phyloP scores from a whole-genome alignment of 148 eudicot genomes.

The Fagopyrum homotropicum region DNA sequence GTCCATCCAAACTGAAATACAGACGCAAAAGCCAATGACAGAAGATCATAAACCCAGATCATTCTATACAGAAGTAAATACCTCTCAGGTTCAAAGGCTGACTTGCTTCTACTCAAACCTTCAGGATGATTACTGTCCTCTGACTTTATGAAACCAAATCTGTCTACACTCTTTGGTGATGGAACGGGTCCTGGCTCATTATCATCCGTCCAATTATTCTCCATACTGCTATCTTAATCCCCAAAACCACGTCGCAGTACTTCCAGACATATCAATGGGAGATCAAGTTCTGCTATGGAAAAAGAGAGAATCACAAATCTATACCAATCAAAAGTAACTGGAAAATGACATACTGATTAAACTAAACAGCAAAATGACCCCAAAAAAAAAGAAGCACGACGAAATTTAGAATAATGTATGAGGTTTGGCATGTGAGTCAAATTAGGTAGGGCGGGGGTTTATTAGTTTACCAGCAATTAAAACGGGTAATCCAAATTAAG shows the following conservation, averaged over 20 bases:
- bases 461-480: neutral
- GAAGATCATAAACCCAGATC: neutral
- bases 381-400: neutral
- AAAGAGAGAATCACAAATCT: conserved; percentile 1
- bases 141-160: conserved; percentile 84
- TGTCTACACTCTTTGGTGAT: conserved; percentile 54
- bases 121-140: conserved; percentile 57
- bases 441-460: neutral
- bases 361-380: too few relatives aligned
- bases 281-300: neutral
- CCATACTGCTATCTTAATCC: conserved; percentile 35
- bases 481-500: neutral
- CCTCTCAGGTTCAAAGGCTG: conserved; percentile 64
- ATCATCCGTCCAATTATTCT: conserved; percentile 57
- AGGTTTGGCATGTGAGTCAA: neutral
- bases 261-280: neutral
- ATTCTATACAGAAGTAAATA: conserved; percentile 17
- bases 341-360: neutral
- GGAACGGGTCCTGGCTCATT: conserved; percentile 40
- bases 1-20: conserved; percentile 1
- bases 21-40: neutral
- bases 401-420: neutral
- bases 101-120: conserved; percentile 45
- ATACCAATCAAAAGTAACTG: neutral
- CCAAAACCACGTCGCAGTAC: neutral